Conservation (phyloP, 805 yeast species). For the Candida easanensis region DNA sequence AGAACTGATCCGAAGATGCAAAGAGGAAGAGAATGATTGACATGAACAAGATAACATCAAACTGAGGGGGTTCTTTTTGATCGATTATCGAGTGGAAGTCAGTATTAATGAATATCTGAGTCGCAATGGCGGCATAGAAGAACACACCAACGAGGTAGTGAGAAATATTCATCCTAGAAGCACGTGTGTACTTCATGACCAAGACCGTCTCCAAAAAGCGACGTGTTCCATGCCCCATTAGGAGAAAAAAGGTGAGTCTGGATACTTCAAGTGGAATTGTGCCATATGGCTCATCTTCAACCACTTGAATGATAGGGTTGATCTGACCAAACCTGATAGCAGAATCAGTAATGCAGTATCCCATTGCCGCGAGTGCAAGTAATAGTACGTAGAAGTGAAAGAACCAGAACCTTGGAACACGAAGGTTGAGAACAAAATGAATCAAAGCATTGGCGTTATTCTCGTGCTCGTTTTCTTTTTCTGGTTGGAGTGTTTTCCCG, state of each 20-base stretch:
- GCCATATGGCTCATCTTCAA: constrained; percentile 11
- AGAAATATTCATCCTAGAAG: constrained; percentile 56
- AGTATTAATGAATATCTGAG: constrained; percentile 33
- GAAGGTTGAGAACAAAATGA: constrained; percentile 29
- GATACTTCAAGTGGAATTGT: constrained; percentile 25
- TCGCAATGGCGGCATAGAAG: constrained; percentile 51
- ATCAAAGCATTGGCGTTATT: constrained; percentile 7
- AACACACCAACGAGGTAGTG: constrained; percentile 66
- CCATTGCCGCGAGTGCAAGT: constrained; percentile 16
- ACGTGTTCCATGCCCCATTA: constrained; percentile 51
- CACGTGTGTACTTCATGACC: constrained; percentile 44
- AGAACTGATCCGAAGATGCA: constrained; percentile 44
- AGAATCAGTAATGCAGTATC: constrained; percentile 18
- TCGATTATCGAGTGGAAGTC: constrained; percentile 16
- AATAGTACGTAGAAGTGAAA: constrained; percentile 58
- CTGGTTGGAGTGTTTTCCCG: constrained; percentile 39
- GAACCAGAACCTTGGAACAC: constrained; percentile 65
- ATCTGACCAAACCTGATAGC: constrained; percentile 5
- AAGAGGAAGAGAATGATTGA: constrained; percentile 21
- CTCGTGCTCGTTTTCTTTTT: constrained; percentile 10
- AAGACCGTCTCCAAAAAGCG: constrained; percentile 52
- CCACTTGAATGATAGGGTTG: constrained; percentile 5
- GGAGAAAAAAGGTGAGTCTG: constrained; percentile 22
- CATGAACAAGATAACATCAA: constrained; percentile 7
- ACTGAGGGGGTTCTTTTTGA: constrained; percentile 3